Conservation (phyloP, 2,329 filamentous ascomycete genomes). For the Pseudonectria buxi region DNA sequence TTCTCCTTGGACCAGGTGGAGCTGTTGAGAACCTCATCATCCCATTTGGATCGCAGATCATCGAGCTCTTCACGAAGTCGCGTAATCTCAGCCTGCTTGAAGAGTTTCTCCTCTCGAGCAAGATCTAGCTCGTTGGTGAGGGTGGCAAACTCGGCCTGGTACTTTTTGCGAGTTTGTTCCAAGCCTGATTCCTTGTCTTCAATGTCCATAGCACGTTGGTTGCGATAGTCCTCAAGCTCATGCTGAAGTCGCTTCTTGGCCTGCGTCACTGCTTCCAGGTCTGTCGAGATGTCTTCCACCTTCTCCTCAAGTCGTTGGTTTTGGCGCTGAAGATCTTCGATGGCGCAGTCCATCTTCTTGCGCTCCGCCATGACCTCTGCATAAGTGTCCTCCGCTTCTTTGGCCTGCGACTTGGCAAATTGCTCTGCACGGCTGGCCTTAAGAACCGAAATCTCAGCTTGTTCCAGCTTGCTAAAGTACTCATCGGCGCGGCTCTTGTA, state of each 20-base stretch:
- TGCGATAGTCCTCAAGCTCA: conserved; percentile 95
- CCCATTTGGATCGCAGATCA: conserved; percentile 92
- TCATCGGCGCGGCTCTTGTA: conserved; percentile 93
- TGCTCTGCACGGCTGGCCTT: conserved; percentile 89
- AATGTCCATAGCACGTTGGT: conserved; percentile 88
- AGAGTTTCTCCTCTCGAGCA: conserved; percentile 82
- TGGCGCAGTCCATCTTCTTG: conserved; percentile 76
- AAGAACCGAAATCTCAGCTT: conserved; percentile 90
- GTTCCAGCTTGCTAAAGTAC: conserved; percentile 94
- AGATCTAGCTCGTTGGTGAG: conserved; percentile 89
- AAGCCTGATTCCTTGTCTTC: conserved; percentile 94
- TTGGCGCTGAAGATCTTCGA: conserved; percentile 86
- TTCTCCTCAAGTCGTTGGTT: conserved; percentile 86
- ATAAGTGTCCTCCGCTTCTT: conserved; percentile 85
- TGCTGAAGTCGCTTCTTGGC: conserved; percentile 92
- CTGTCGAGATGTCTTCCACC: conserved; percentile 84
- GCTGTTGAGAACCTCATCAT: conserved; percentile 94
- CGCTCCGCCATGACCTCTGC: conserved; percentile 87
- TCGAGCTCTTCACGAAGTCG: conserved; percentile 93
- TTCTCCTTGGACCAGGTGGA: conserved; percentile 99
- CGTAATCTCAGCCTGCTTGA: conserved; percentile 78
- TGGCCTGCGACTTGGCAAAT: conserved; percentile 83
- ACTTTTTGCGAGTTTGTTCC: conserved; percentile 97
- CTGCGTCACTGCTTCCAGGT: conserved; percentile 77
- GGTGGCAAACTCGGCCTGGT: conserved; percentile 84